Percentiles rank a stretch among this genome's conserved stretches.
Evolutionary conservation across 345 rosid species (phyloP).

Genomic region (Murraya koenigii): DNA sequence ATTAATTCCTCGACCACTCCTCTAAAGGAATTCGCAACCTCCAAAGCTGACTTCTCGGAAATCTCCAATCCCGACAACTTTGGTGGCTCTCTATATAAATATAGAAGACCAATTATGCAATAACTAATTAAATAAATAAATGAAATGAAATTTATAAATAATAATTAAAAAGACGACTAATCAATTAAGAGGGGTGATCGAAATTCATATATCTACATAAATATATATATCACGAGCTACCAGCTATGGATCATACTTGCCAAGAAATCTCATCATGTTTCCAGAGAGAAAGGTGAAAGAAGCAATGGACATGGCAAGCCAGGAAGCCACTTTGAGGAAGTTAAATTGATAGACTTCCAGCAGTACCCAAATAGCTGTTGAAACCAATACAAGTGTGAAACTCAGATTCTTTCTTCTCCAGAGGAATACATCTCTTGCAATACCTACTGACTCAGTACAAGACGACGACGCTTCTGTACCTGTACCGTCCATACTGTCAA

Average conservation of each 20-base stretch:
- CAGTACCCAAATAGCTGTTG: constrained; percentile 44
- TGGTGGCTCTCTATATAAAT: constrained; percentile 26
- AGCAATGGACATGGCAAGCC: constrained; percentile 33
- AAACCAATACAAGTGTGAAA: constrained; percentile 23
- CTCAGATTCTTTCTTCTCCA: constrained; percentile 59
- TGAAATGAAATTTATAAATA: neutral
- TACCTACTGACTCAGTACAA: constrained; percentile 5
- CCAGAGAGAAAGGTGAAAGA: constrained; percentile 46
- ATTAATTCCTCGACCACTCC: constrained; percentile 23
- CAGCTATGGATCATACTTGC: constrained; percentile 34
- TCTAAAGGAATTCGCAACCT: constrained; percentile 26
- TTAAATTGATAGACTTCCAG: constrained; percentile 39
- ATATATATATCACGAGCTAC: too few species aligned
- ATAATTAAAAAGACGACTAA: neutral
- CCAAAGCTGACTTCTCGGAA: constrained; percentile 28
- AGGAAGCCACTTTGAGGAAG: constrained; percentile 40
- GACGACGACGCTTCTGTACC: neutral
- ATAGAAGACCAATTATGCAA: too few species aligned
- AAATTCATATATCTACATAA: neutral
- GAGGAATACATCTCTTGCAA: constrained; percentile 32
- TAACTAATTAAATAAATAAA: too few species aligned
- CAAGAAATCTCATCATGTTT: constrained; percentile 41
- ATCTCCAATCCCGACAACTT: constrained; percentile 35
- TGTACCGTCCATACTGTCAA: neutral
- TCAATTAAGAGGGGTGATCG: neutral